These are phyloP conservation scores for Sordariomycetes sp. DNA, from an alignment of 2,329 filamentous ascomycete genomes.

Conservation along the genomic window DNA sequence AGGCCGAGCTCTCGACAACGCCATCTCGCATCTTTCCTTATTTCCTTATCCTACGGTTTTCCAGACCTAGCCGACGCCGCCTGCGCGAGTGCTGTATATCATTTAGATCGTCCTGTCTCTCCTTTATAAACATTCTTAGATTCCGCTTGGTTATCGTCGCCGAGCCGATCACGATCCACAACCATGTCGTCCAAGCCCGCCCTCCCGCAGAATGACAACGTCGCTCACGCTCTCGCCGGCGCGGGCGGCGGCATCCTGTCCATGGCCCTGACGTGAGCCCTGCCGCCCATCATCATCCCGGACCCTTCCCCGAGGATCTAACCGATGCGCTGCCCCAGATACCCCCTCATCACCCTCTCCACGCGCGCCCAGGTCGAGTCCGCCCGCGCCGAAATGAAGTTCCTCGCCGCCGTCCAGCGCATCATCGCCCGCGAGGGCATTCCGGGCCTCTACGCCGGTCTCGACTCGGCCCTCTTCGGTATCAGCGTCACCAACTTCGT, in stretches of 20 bases:
- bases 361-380: slow-evolving; percentile 97
- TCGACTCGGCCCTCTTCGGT: slow-evolving; percentile 90
- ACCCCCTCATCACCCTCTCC: slow-evolving; percentile 93
- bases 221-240: slow-evolving; percentile 87
- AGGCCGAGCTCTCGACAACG: neutral
- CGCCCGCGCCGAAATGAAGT: slow-evolving; percentile 77
- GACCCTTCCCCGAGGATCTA: neutral
- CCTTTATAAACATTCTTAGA: neutral
- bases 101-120: neutral
- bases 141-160: neutral
- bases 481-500: slow-evolving; percentile 99
- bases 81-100: neutral
- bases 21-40: neutral
- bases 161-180: slow-evolving; percentile 10
- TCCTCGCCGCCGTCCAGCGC: slow-evolving; percentile 69
- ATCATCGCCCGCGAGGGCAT: slow-evolving; percentile 91
- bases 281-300: neutral
- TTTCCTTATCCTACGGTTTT: neutral
- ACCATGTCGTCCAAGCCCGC: slow-evolving; percentile 44
- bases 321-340: slow-evolving; percentile 50
- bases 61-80: neutral
- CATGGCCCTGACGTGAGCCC: slow-evolving; percentile 78
- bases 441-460: slow-evolving; percentile 78
- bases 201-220: slow-evolving; percentile 85
- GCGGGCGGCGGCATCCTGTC: slow-evolving; percentile 89